Base-by-base conservation (phyloP, 148 eudicot species). In the Fagopyrum homotropicum region DNA sequence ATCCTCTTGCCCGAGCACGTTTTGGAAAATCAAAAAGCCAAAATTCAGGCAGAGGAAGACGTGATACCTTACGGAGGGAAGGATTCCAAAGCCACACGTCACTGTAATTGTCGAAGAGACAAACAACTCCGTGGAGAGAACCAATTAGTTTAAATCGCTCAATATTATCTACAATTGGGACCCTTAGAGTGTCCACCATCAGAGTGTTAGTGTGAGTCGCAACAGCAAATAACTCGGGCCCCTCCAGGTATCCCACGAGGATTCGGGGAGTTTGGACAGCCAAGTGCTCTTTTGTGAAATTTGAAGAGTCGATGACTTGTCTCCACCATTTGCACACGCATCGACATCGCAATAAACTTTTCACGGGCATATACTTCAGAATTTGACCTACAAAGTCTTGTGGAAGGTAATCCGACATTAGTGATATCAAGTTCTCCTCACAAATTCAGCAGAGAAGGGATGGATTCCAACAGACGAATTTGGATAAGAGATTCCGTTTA, bases 291-390 rank as follows among this genome's bases (percentile, higher is more conserved):
- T 30, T 44, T 0, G 4, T 9, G 7, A 63, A 63, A 0, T 44
- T 63, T 30, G 44, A 45, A 10, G 69, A 63, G 69, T 63, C 69
- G 69, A 63, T 63, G 69, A 63, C 44, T 12, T 63, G 26, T 22
- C 26, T 22, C 26, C 26, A 22, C 26, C 26, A 22, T 22, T 22
- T 22, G 26, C 26, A 22, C 26, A 22, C 26, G 26, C 26, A 22
- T 22, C 26, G 26, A 22, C 26, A 22, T 22, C 26, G 26, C 26
- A 63, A 8, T 6, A 63, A 63, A 16, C 44, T 29, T 63, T 63
- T 63, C 16, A 63, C 69, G 35, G 69, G 44, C 45, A 63, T 29
- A 45, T 63, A 4, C 44, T 11, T 63, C 6, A 63, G 12, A 11
- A 63, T 63, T 45, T 29, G 69, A 15, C 4, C 15, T 5, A 63